phyloP scores from a whole-genome alignment of 345 rosid genomes.

The Aethionema arabicum region DNA sequence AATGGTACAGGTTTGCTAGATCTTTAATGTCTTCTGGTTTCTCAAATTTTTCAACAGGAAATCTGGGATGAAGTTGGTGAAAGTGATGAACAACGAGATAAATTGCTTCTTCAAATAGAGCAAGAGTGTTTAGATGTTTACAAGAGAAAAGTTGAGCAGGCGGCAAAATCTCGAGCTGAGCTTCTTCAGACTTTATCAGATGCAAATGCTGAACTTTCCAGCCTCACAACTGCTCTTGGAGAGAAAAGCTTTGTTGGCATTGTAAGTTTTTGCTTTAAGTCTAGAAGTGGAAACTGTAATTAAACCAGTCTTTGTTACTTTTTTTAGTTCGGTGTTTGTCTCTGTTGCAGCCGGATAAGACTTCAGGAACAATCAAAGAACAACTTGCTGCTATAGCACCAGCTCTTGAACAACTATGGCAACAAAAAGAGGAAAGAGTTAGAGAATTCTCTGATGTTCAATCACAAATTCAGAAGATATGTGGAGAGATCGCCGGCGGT shows the following conservation, averaged over 20 bases:
- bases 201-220: constrained; percentile 78
- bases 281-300: constrained; percentile 7
- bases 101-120: constrained; percentile 91
- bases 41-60: constrained; percentile 45
- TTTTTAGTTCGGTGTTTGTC: constrained; percentile 4
- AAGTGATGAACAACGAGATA: constrained; percentile 84
- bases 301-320: not conserved
- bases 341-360: constrained; percentile 66
- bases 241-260: constrained; percentile 66
- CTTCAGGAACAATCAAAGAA: constrained; percentile 91
- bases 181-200: constrained; percentile 88
- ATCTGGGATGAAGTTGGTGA: constrained; percentile 99
- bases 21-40: not conserved
- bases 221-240: constrained; percentile 80
- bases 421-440: constrained; percentile 94
- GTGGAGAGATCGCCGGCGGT: constrained; percentile 92
- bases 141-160: constrained; percentile 91
- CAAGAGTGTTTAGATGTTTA: constrained; percentile 93
- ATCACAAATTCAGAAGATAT: constrained; percentile 85
- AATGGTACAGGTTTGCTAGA: not conserved
- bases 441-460: constrained; percentile 82
- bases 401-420: constrained; percentile 80
- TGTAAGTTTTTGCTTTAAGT: constrained; percentile 46
- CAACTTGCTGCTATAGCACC: constrained; percentile 98
- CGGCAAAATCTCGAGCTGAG: constrained; percentile 80